Conservation (phyloP, 164 flowering plant species). For the Brasenia schreberi region DNA sequence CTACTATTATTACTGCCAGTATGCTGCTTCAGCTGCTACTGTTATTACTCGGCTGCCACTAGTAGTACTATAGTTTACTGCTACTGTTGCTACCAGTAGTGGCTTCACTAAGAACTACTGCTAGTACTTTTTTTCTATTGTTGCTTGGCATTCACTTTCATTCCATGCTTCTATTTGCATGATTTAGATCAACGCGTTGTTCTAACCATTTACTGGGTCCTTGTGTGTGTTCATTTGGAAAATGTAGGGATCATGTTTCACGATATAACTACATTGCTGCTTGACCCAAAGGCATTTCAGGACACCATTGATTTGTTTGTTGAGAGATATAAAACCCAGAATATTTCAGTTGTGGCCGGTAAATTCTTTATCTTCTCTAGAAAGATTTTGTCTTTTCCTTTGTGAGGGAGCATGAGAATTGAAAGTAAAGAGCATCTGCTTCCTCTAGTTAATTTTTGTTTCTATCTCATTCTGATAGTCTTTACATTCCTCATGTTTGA, state of each 20-base stretch:
- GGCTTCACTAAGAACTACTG: no score
- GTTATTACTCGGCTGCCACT: no score
- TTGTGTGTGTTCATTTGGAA: neutral
- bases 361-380: neutral
- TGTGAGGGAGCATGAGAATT: no score
- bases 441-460: no score
- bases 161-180: neutral
- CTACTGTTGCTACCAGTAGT: no score
- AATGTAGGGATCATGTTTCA: conserved; percentile 84
- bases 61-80: no score
- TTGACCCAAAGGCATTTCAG: conserved; percentile 66
- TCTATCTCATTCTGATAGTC: no score
- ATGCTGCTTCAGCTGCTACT: no score
- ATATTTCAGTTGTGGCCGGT: conserved; percentile 92
- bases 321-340: conserved; percentile 64
- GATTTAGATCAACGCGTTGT: neutral
- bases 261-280: conserved; percentile 90
- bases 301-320: conserved; percentile 93
- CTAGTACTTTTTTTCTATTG: no score
- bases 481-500: no score
- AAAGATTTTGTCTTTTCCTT: neutral
- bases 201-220: neutral
- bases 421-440: no score
- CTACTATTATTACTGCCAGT: no score
- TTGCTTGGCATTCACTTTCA: neutral